Evolutionary conservation across 371 early-diverging fungal genomes (phyloP).

Genomic region (Dichotomocladium elegans): DNA sequence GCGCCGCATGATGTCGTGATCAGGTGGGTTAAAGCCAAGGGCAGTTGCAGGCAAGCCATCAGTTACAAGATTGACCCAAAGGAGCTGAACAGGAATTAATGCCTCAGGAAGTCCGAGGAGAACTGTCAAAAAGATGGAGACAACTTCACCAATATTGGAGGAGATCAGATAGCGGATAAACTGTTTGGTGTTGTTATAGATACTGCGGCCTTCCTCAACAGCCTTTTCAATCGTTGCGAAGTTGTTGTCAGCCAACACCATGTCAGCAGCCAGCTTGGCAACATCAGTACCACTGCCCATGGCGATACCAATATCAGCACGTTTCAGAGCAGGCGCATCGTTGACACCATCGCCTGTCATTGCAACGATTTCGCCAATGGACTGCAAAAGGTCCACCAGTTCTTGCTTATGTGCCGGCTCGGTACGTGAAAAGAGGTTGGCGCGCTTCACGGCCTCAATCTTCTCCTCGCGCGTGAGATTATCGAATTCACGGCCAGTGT

Average conservation of each 20-base stretch:
- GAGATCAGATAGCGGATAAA: slow-evolving; percentile 96
- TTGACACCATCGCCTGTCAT: slow-evolving; percentile 99
- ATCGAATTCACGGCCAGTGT: slow-evolving; percentile 94
- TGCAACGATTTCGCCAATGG: slow-evolving; percentile 90
- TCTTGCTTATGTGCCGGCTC: slow-evolving; percentile 94
- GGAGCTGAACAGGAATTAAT: slow-evolving; percentile 93
- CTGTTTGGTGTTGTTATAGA: slow-evolving; percentile 97
- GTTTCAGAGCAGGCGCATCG: slow-evolving; percentile 96
- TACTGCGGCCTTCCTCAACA: slow-evolving; percentile 94
- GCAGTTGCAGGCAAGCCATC: slow-evolving; percentile 64
- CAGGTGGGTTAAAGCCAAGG: slow-evolving; percentile 98
- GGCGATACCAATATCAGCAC: slow-evolving; percentile 97
- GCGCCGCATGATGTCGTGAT: slow-evolving; percentile 90
- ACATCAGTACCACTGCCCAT: slow-evolving; percentile 99
- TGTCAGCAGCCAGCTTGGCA: slow-evolving; percentile 95
- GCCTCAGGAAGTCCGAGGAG: slow-evolving; percentile 95
- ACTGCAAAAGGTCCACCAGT: slow-evolving; percentile 87
- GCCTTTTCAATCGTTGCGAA: slow-evolving; percentile 96
- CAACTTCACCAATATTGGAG: slow-evolving; percentile 88
- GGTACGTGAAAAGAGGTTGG: slow-evolving; percentile 89
- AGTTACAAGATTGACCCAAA: slow-evolving; percentile 98
- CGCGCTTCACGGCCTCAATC: slow-evolving; percentile 64
- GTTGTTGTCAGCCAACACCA: slow-evolving; percentile 97
- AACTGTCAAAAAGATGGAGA: slow-evolving; percentile 91
- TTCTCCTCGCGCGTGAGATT: slow-evolving; percentile 71